Percentiles rank a stretch among this genome's conserved stretches.
Conservation (phyloP, 1,284 basidiomycete genomes). For the Ceratobasidium theobromae region DNA sequence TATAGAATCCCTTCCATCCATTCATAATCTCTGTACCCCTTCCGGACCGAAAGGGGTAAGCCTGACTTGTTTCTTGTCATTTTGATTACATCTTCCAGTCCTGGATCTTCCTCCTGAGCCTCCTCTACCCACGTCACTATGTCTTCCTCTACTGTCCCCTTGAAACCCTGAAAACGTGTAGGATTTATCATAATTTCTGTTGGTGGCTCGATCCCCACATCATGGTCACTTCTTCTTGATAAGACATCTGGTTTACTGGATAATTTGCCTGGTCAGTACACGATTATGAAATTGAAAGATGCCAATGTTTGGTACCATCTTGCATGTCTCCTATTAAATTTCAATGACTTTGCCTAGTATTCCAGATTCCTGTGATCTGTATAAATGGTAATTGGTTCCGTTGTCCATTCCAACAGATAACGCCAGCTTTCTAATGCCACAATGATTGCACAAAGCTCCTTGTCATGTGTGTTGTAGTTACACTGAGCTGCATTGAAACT, state of each 20-base stretch:
- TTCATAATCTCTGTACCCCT: too few species aligned
- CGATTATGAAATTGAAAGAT: background rate
- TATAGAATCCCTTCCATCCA: too few species aligned
- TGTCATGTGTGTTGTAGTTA: slow-evolving; percentile 44
- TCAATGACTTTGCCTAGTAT: background rate
- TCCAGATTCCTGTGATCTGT: background rate
- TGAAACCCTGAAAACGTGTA: too few species aligned
- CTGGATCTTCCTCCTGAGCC: too few species aligned
- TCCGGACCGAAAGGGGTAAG: too few species aligned
- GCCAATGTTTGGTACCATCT: slow-evolving; percentile 43
- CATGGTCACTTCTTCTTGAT: background rate
- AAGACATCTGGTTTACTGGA: slow-evolving; percentile 21
- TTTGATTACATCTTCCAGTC: too few species aligned
- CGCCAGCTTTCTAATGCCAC: slow-evolving; percentile 19
- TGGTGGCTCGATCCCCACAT: background rate
- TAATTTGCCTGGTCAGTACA: background rate
- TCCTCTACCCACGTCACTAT: too few species aligned
- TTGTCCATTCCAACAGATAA: background rate
- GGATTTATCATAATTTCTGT: background rate
- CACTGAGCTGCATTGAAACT: slow-evolving; percentile 38
- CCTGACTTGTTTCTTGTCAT: too few species aligned
- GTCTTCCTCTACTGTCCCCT: too few species aligned
- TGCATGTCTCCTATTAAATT: slow-evolving; percentile 42
- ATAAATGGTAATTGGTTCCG: background rate
- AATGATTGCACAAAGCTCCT: slow-evolving; percentile 41